Percentiles rank a stretch among this genome's conserved stretches.
These are phyloP conservation scores for Alternaria sp. DNA, from an alignment of 2,329 filamentous ascomycete species.

Conservation along the genomic window DNA sequence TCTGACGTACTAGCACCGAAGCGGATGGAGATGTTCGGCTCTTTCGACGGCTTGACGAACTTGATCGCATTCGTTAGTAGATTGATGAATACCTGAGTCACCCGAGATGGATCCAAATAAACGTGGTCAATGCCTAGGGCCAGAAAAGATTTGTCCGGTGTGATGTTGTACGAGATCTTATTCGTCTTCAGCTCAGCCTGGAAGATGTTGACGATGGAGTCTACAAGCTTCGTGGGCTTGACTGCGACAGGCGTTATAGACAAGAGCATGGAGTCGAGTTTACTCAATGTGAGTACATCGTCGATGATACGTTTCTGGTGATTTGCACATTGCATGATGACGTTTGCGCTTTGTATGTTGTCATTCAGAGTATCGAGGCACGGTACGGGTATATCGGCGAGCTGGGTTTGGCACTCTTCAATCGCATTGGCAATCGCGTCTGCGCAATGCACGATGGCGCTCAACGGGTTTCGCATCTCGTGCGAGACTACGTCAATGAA, in stretches of 20 bases:
- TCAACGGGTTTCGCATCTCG: slow-evolving; percentile 58
- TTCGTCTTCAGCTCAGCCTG: slow-evolving; percentile 49
- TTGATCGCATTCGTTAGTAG: slow-evolving; percentile 67
- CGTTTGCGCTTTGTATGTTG: slow-evolving; percentile 50
- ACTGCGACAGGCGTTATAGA: slow-evolving; percentile 54
- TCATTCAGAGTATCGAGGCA: slow-evolving; percentile 41
- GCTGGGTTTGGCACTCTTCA: slow-evolving; percentile 37
- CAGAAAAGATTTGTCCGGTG: slow-evolving; percentile 50
- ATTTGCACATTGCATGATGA: slow-evolving; percentile 57
- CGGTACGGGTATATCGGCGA: slow-evolving; percentile 32
- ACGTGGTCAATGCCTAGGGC: slow-evolving; percentile 51
- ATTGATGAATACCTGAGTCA: slow-evolving; percentile 80
- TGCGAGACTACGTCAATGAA: slow-evolving; percentile 54
- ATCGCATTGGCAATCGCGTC: slow-evolving; percentile 54
- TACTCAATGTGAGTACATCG: slow-evolving; percentile 57
- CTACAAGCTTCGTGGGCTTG: slow-evolving; percentile 48
- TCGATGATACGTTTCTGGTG: slow-evolving; percentile 61
- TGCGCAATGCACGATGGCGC: slow-evolving; percentile 56
- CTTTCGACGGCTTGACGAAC: slow-evolving; percentile 50
- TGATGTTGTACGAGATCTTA: slow-evolving; percentile 40
- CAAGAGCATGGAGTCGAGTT: slow-evolving; percentile 57
- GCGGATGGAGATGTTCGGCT: slow-evolving; percentile 50
- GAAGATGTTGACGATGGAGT: slow-evolving; percentile 51
- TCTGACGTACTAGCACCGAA: slow-evolving; percentile 44
- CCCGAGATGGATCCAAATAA: slow-evolving; percentile 53